phyloP scores from a whole-genome alignment of 176 grass and related monocot species.

The Oryza glumipatula region DNA sequence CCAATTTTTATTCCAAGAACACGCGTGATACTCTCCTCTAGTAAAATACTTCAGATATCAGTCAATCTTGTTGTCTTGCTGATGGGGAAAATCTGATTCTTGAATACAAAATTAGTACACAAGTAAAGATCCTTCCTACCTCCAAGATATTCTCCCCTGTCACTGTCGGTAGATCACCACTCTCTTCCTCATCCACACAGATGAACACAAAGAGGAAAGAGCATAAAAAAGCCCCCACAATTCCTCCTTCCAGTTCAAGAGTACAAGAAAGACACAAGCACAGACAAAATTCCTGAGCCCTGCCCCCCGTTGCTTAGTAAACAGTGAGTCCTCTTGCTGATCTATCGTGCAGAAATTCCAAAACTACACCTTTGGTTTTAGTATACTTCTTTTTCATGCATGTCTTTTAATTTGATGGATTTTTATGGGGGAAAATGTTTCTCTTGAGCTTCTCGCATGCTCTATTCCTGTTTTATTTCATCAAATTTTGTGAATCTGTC shows the following conservation, averaged over 20 bases:
- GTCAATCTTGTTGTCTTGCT: neutral
- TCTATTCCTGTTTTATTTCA: neutral
- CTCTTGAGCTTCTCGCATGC: neutral
- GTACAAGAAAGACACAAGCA: too few species aligned
- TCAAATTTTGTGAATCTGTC: too few species aligned
- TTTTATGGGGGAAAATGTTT: neutral
- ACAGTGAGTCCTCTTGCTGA: neutral
- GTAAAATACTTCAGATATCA: neutral
- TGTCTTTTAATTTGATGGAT: neutral
- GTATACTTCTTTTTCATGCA: neutral
- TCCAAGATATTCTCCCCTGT: neutral
- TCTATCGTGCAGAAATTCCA: neutral
- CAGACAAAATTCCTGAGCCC: too few species aligned
- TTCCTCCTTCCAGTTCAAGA: neutral
- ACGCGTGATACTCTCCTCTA: neutral
- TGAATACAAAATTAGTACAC: neutral
- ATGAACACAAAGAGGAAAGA: neutral
- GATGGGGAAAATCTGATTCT: neutral
- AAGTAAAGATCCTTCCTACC: neutral
- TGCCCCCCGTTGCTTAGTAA: too few species aligned
- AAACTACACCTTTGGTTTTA: neutral
- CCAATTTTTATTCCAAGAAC: neutral
- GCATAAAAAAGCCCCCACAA: neutral
- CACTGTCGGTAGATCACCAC: neutral
- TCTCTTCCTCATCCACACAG: too few species aligned